phyloP scores from a whole-genome alignment of 352 stramenopile genomes.

The Pythium dissotocum region DNA sequence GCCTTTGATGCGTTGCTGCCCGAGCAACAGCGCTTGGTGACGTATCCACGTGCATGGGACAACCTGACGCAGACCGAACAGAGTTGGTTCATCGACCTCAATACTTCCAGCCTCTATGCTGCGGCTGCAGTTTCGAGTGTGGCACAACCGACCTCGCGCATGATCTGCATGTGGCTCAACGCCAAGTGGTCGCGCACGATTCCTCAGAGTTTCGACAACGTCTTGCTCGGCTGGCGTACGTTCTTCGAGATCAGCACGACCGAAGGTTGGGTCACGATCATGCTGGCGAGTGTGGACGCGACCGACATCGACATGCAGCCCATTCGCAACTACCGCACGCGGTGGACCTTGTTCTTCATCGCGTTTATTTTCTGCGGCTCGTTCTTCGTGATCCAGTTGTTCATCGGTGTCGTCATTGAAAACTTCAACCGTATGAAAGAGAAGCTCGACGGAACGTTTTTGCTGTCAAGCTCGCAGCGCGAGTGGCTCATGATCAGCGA shows the following conservation, averaged over 20 bases:
- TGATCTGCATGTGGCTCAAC: constrained; percentile 44
- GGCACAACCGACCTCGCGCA: constrained; percentile 32
- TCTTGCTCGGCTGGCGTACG: constrained; percentile 49
- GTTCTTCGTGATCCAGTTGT: constrained; percentile 92
- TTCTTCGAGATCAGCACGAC: constrained; percentile 92
- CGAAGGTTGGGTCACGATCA: constrained; percentile 87
- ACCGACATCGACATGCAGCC: constrained; percentile 89
- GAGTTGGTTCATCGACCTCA: constrained; percentile 37
- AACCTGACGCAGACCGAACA: constrained; percentile 44
- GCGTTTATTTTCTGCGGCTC: constrained; percentile 85
- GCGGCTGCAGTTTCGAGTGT: not conserved
- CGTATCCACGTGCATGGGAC: constrained; percentile 44
- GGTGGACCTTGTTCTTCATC: constrained; percentile 87
- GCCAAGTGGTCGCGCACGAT: constrained; percentile 49
- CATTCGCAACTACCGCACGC: constrained; percentile 59
- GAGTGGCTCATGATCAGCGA: constrained; percentile 74
- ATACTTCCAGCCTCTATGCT: constrained; percentile 14
- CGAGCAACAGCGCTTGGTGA: constrained; percentile 41
- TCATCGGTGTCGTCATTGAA: constrained; percentile 91
- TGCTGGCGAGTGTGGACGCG: constrained; percentile 85
- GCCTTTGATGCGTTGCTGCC: constrained; percentile 44
- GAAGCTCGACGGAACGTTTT: constrained; percentile 53
- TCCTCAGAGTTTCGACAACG: constrained; percentile 81
- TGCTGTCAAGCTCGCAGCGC: constrained; percentile 75
- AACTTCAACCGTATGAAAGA: constrained; percentile 87